Evolutionary conservation across 352 stramenopile genomes (phyloP), one percentile per base, ranked within the genome.

Genomic region (Phytophthora colocasiae): DNA sequence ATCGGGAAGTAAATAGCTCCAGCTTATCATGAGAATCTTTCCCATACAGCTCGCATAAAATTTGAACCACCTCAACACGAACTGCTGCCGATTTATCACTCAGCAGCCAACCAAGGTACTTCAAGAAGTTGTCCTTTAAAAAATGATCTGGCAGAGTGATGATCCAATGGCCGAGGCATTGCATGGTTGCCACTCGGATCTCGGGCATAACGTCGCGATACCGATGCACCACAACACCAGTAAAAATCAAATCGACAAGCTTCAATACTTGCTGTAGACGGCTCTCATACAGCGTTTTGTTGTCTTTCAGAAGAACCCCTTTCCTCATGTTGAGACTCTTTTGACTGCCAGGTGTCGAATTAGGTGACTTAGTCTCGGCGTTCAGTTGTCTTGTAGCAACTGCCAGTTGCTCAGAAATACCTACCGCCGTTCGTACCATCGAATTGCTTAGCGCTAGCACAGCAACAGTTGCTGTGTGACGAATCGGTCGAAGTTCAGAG

Each of bases 61-160:
- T 90, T 22, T 87, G 63, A 5, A 98, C 63, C 17, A 96, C 90
- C 4, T 87, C 80, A 15, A 90, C 53, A 12, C 96, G 93, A 34
- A 98, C 96, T 11, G 58, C 38, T 1, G 78, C 75, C 45, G 88
- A 77, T 69, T 98, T 98, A 78, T 98, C 95, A 58, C 90, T 96
- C 43, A 98, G 60, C 63, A 98, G 91, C 96, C 96, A 99, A 5
- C 93, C 96, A 51, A 98, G 85, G 71, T 98, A 98, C 71, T 99
- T 99, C 51, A 99, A 70, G 61, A 96, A 98, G 59, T 96, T 97
- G 63, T 98, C 90, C 47, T 93, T 93, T 32, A 98, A 69, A 54
- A 97, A 99, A 0, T 97, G 77, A 34, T 97, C 89, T 0, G 95
- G 93, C 17, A 97, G 59, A 12, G 88, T 77, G 10, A 86, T 74